phyloP scores from a whole-genome alignment of 2,329 filamentous ascomycete species.

The Drechslerella coelobrocha region DNA sequence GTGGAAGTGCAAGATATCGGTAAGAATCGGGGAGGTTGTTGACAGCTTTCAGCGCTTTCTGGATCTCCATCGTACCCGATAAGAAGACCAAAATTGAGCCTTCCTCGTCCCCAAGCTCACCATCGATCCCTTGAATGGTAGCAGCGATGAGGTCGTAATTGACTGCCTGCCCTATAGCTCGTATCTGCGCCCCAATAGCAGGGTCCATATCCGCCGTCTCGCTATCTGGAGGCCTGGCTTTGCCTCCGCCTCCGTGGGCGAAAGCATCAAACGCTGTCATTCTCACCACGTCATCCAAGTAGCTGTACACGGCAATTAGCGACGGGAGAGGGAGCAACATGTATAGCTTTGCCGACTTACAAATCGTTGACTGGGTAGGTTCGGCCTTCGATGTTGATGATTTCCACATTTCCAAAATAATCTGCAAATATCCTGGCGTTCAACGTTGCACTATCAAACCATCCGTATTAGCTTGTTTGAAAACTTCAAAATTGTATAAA shows the following conservation, averaged over 20 bases:
- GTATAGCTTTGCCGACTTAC: conserved; percentile 55
- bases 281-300: conserved; percentile 83
- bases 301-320: conserved; percentile 58
- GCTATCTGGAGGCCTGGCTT: conserved; percentile 32
- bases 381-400: conserved; percentile 84
- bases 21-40: conserved; percentile 42
- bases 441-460: conserved; percentile 72
- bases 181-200: conserved; percentile 45
- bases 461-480: neutral
- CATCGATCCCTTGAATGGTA: conserved; percentile 81
- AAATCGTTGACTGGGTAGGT: conserved; percentile 90
- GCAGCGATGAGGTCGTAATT: conserved; percentile 87
- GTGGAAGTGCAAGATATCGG: conserved; percentile 72
- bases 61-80: conserved; percentile 85
- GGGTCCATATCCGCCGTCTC: conserved; percentile 51
- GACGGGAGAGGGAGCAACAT: conserved; percentile 56
- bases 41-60: conserved; percentile 63
- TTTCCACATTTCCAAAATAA: conserved; percentile 82
- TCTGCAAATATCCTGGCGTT: conserved; percentile 83
- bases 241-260: conserved; percentile 47
- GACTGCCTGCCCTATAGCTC: conserved; percentile 64
- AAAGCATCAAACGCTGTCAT: conserved; percentile 73
- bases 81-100: conserved; percentile 96
- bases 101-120: conserved; percentile 72
- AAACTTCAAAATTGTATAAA: neutral